These are phyloP conservation scores for Nyssa sinensis DNA, from an alignment of 148 eudicot genomes.

Conservation along the genomic window DNA sequence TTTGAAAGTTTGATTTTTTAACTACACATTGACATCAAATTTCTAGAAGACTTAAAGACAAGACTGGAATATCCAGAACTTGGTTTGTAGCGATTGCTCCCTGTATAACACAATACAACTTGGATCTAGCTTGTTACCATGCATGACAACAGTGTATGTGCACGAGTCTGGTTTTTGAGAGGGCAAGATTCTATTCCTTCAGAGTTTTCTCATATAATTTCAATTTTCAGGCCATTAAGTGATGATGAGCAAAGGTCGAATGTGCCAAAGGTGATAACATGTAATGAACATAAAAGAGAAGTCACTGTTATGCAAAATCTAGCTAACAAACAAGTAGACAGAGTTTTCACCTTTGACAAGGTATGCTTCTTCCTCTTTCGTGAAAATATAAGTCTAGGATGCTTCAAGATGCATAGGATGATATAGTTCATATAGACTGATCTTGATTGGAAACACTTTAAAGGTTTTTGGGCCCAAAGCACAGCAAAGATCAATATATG, in stretches of 20 bases:
- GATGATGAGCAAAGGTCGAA: slow-evolving; percentile 74
- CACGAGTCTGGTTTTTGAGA: neutral
- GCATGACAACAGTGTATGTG: neutral
- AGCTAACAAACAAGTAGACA: slow-evolving; percentile 67
- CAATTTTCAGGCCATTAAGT: slow-evolving; percentile 58
- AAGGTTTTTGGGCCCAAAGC: slow-evolving; percentile 88
- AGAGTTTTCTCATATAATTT: neutral
- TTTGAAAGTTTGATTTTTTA: too few species aligned
- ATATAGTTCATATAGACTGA: neutral
- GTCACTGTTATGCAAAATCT: slow-evolving; percentile 51
- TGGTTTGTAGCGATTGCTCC: neutral
- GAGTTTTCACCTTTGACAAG: slow-evolving; percentile 85
- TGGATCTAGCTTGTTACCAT: neutral
- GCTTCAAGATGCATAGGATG: neutral
- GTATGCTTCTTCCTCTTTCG: slow-evolving; percentile 30
- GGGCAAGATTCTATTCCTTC: neutral
- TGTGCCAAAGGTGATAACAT: slow-evolving; percentile 54
- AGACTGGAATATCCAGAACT: too few species aligned
- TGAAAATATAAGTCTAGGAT: neutral
- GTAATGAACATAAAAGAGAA: slow-evolving; percentile 68
- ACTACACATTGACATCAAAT: too few species aligned
- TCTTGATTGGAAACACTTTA: slow-evolving; percentile 9
- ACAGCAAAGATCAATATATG: slow-evolving; percentile 77
- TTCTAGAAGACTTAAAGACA: too few species aligned
- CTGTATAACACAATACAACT: neutral